Evolutionary conservation across 345 rosid genomes (phyloP).

Genomic region (Boechera retrofracta): DNA sequence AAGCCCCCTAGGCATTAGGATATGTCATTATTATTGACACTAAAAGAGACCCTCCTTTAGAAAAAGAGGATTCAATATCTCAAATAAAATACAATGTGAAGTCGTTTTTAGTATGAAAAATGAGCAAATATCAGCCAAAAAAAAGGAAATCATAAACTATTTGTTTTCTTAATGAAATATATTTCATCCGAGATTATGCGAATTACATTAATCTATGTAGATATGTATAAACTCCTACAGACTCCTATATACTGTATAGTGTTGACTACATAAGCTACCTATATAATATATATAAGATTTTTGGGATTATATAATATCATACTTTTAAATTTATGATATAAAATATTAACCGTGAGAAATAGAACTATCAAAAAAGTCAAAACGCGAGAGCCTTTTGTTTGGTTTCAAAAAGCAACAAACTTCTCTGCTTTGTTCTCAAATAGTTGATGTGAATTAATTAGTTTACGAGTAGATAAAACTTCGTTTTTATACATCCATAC

Average conservation of each 20-base stretch:
- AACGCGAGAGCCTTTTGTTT: not conserved
- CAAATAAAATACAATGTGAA: constrained; percentile 7
- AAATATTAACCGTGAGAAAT: not conserved
- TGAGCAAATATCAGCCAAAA: constrained; percentile 8
- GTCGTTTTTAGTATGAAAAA: constrained; percentile 10
- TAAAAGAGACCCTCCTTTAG: constrained; percentile 22
- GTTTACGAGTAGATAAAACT: not conserved
- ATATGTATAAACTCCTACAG: not conserved
- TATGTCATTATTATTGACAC: constrained; percentile 28
- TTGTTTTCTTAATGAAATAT: not conserved
- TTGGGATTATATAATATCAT: not conserved
- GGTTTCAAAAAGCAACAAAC: not conserved
- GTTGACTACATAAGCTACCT: not conserved
- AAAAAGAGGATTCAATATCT: constrained; percentile 28
- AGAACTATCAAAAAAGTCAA: not conserved
- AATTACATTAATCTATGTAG: not conserved
- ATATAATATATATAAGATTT: not conserved
- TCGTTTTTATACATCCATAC: not conserved
- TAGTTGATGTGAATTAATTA: not conserved
- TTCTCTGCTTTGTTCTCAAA: not conserved
- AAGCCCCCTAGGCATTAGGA: constrained; percentile 19
- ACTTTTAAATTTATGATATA: not conserved
- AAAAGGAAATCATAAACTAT: not conserved
- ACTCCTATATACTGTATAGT: not conserved
- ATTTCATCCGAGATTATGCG: not conserved